Percentiles rank a stretch among this genome's conserved stretches.
phyloP scores from a whole-genome alignment of 176 grass and related monocot species.

The Stipa capillata region DNA sequence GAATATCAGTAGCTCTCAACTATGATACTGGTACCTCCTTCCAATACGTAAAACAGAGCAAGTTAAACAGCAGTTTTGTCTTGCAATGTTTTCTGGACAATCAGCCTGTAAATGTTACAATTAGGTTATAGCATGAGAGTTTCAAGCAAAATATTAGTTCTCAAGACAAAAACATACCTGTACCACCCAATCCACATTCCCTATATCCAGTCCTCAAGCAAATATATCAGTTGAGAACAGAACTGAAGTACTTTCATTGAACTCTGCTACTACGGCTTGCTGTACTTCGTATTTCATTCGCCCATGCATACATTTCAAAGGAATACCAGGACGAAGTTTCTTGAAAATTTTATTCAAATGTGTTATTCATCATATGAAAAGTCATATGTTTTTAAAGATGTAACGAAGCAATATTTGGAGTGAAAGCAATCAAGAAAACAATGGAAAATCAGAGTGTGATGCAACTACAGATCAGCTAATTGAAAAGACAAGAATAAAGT shows the following conservation, averaged over 20 bases:
- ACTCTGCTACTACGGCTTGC: conserved; percentile 48
- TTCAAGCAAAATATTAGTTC: background rate
- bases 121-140: background rate
- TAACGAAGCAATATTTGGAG: too few species aligned
- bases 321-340: conserved; percentile 84
- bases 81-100: conserved; percentile 62
- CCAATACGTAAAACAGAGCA: background rate
- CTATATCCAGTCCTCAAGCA: conserved; percentile 68
- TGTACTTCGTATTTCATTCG: conserved; percentile 45
- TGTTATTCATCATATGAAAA: too few species aligned
- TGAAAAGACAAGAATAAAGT: too few species aligned
- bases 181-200: conserved; percentile 78
- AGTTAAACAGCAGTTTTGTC: background rate
- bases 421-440: too few species aligned
- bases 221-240: conserved; percentile 79
- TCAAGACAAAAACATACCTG: conserved; percentile 37
- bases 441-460: too few species aligned
- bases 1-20: background rate
- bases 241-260: conserved; percentile 58
- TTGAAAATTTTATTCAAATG: conserved; percentile 67
- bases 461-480: too few species aligned
- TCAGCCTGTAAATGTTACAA: conserved; percentile 45
- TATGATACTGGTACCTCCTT: background rate
- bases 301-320: conserved; percentile 79
- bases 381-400: too few species aligned